Conservation (phyloP, 2,329 filamentous ascomycete species). For the Penicillium sp. region DNA sequence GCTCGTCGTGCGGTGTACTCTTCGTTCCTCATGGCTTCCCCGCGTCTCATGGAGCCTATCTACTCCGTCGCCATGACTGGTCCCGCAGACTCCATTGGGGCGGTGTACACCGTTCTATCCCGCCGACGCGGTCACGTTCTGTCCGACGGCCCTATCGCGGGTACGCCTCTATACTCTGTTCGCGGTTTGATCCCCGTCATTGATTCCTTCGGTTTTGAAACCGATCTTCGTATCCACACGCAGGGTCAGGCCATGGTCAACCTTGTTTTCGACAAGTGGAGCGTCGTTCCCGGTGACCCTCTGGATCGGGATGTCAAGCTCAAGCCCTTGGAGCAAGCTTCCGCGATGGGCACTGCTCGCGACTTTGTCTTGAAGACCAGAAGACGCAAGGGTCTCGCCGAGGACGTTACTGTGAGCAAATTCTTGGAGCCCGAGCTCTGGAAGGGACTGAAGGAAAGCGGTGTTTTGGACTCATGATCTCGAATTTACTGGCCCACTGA, state of each 20-base stretch:
- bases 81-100: conserved; percentile 82
- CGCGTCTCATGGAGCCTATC: conserved; percentile 93
- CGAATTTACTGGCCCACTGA: background rate
- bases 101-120: conserved; percentile 88
- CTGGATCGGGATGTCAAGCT: conserved; percentile 83
- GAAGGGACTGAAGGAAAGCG: conserved; percentile 82
- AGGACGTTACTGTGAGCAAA: conserved; percentile 93
- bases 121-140: conserved; percentile 88
- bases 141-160: conserved; percentile 89
- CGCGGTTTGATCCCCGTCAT: conserved; percentile 92
- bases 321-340: conserved; percentile 82
- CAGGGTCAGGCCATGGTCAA: conserved; percentile 89
- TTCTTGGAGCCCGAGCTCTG: conserved; percentile 96
- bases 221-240: conserved; percentile 92
- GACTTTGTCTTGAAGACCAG: conserved; percentile 98
- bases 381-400: conserved; percentile 86
- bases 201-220: conserved; percentile 97
- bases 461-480: conserved; percentile 68
- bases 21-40: conserved; percentile 95
- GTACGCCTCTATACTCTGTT: conserved; percentile 90
- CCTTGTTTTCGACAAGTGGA: conserved; percentile 95
- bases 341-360: conserved; percentile 82
- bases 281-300: conserved; percentile 91
- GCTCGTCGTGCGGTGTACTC: conserved; percentile 90
- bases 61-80: conserved; percentile 93